phyloP scores from a whole-genome alignment of 805 yeast species.

The Pichia pseudocactophila region DNA sequence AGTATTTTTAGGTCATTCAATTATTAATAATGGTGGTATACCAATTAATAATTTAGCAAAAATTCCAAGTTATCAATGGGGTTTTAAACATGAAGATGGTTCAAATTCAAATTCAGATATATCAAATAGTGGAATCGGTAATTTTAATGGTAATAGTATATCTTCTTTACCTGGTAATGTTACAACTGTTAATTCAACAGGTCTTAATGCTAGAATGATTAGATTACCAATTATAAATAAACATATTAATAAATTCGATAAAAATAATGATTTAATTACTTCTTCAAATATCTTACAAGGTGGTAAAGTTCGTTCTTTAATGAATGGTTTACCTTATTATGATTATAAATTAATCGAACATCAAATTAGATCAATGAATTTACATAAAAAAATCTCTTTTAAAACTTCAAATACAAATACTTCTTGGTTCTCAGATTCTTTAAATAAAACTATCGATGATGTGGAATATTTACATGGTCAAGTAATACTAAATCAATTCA shows the following conservation, averaged over 20 bases:
- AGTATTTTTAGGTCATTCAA: constrained; percentile 28
- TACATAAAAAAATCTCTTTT: constrained; percentile 21
- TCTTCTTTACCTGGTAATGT: constrained; percentile 21
- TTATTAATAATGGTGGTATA: constrained; percentile 26
- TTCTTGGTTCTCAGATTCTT: constrained; percentile 21
- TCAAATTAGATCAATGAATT: constrained; percentile 18
- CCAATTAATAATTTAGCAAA: constrained; percentile 25
- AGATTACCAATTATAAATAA: constrained; percentile 21
- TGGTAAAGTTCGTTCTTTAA: constrained; percentile 16
- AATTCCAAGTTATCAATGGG: constrained; percentile 28
- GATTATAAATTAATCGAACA: constrained; percentile 21
- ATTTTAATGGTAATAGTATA: constrained; percentile 14
- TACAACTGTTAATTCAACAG: constrained; percentile 17
- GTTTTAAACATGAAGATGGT: constrained; percentile 25
- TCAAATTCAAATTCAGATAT: background rate
- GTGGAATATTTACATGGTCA: constrained; percentile 42
- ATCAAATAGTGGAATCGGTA: constrained; percentile 15
- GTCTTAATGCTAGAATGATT: constrained; percentile 21
- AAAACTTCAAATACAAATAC: constrained; percentile 21
- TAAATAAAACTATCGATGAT: constrained; percentile 33
- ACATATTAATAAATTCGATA: constrained; percentile 9
- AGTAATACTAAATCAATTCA: constrained; percentile 36
- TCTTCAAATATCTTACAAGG: constrained; percentile 2
- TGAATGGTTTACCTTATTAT: constrained; percentile 38
- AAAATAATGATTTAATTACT: constrained; percentile 3